phyloP scores from a whole-genome alignment of 129 eudicot genomes.

The Centaurea solstitialis region DNA sequence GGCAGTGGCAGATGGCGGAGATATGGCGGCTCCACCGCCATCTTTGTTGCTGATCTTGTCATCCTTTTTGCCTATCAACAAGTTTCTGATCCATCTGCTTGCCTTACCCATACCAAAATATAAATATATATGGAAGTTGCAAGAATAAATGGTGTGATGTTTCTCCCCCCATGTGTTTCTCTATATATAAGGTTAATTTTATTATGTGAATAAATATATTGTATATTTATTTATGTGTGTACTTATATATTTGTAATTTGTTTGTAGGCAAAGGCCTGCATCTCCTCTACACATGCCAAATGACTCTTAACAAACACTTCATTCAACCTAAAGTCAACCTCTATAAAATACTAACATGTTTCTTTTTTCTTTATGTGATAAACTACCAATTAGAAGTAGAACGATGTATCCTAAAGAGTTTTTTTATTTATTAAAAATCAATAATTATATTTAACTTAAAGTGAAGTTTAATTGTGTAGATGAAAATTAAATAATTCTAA shows the following conservation, averaged over 20 bases:
- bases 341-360: no score
- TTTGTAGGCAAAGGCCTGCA: constrained; percentile 60
- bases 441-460: no score
- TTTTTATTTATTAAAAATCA: no score
- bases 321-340: background rate
- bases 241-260: background rate
- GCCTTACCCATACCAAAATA: constrained; percentile 68
- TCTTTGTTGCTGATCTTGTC: constrained; percentile 41
- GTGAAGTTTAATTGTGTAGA: no score
- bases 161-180: background rate
- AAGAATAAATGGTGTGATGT: background rate
- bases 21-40: background rate
- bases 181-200: background rate
- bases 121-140: constrained; percentile 1
- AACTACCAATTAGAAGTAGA: no score
- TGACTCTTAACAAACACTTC: constrained; percentile 40
- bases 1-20: background rate
- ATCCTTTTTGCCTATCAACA: constrained; percentile 61
- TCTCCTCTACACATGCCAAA: constrained; percentile 48
- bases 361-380: no score
- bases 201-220: background rate
- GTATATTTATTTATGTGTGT: background rate
- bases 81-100: constrained; percentile 71
- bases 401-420: no score
- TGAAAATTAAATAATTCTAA: no score